A percentile compares a stretch with the other conserved stretches of the same genome.
Evolutionary conservation across 1,284 basidiomycete species (phyloP).

Genomic region (Ganoderma resinaceum): DNA sequence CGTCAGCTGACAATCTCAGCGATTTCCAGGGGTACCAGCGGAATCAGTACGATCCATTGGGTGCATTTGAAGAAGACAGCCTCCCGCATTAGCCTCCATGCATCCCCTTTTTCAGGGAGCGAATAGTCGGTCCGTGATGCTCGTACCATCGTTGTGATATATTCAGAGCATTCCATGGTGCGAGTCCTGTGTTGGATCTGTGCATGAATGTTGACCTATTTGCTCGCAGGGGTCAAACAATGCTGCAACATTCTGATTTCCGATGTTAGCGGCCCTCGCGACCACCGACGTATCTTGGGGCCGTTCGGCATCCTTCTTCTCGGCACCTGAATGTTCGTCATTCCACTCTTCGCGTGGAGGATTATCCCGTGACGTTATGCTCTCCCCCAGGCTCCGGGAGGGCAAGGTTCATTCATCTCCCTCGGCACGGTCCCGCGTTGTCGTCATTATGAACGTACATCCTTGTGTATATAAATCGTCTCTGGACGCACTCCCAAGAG

Average conservation of each 20-base stretch:
- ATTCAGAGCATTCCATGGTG: not conserved
- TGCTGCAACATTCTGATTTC: not conserved
- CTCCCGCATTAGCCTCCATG: not conserved
- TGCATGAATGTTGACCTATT: not conserved
- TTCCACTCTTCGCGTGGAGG: not conserved
- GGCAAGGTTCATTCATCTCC: not conserved
- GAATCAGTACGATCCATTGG: too few relatives aligned
- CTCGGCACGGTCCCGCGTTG: not conserved
- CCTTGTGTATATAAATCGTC: not conserved
- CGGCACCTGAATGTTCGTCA: not conserved
- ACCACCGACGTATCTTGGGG: not conserved
- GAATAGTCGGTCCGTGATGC: not conserved
- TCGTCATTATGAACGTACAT: not conserved
- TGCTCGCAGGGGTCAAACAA: not conserved
- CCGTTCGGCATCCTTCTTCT: not conserved
- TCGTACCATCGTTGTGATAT: not conserved
- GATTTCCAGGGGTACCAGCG: too few relatives aligned
- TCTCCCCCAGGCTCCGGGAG: not conserved
- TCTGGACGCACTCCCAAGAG: not conserved
- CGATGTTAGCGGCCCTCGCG: not conserved
- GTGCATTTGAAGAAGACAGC: too few relatives aligned
- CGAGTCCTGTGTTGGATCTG: not conserved
- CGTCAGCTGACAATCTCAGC: too few relatives aligned
- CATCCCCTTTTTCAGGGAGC: not conserved
- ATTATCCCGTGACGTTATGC: not conserved